A percentile compares a stretch with the other conserved stretches of the same genome.
These are phyloP conservation scores for Bimuria novae-zelandiae DNA, from an alignment of 2,329 filamentous ascomycete species.

Conservation along the genomic window DNA sequence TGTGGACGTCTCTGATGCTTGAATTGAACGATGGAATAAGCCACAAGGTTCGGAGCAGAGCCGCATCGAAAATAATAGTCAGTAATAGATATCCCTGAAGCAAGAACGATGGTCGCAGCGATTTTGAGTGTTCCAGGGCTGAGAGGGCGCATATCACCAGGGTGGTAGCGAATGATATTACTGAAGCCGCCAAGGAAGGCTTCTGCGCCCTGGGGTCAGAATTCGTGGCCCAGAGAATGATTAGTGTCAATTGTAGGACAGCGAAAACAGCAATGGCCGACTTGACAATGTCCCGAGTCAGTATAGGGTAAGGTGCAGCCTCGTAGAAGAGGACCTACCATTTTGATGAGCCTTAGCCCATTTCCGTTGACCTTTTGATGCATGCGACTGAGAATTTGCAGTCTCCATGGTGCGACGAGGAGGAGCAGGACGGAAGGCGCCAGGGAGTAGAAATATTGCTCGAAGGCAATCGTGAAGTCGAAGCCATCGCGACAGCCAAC, in stretches of 20 bases:
- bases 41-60: conserved; percentile 13
- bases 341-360: conserved; percentile 2
- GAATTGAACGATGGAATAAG: background rate
- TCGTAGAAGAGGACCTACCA: conserved; percentile 8
- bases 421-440: conserved; percentile 37
- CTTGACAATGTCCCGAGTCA: background rate
- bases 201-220: background rate
- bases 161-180: conserved; percentile 5
- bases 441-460: conserved; percentile 54
- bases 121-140: conserved; percentile 14
- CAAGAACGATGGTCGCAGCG: conserved; percentile 9
- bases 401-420: background rate
- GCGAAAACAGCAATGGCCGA: background rate
- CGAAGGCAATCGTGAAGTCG: conserved; percentile 52
- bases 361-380: conserved; percentile 4
- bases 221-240: background rate
- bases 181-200: background rate
- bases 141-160: conserved; percentile 1
- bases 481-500: conserved; percentile 55
- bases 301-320: background rate
- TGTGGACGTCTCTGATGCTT: conserved; percentile 10
- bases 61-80: conserved; percentile 14
- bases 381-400: background rate
- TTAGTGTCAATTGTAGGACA: background rate
- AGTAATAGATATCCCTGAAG: conserved; percentile 17